Percentiles rank a stretch among this genome's conserved stretches.
These are phyloP conservation scores for Cutaneotrichosporon cutaneum DNA, from an alignment of 1,284 basidiomycete species.

Conservation along the genomic window DNA sequence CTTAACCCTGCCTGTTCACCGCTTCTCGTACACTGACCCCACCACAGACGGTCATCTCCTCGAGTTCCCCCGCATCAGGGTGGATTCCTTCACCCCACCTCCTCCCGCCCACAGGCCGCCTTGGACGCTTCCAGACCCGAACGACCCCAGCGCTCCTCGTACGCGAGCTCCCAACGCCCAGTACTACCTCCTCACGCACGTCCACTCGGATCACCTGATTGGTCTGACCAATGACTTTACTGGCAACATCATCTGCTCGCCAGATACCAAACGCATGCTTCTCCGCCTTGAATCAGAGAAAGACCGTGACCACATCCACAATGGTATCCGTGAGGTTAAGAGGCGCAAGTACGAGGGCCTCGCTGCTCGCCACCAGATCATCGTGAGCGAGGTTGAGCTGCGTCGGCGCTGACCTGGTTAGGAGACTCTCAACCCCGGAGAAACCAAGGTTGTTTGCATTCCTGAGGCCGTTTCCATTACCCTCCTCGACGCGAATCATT, in stretches of 20 bases:
- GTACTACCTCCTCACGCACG: constrained; percentile 74
- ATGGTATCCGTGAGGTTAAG: constrained; percentile 60
- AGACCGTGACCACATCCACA: constrained; percentile 60
- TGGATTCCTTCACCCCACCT: constrained; percentile 68
- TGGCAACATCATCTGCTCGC: constrained; percentile 66
- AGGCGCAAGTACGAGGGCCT: constrained; percentile 55
- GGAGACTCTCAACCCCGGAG: constrained; percentile 37
- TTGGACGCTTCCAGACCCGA: constrained; percentile 24
- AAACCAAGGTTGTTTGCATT: constrained; percentile 64
- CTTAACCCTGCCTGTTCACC: not conserved
- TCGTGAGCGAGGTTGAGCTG: constrained; percentile 40
- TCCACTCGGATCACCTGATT: constrained; percentile 71
- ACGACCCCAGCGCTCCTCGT: constrained; percentile 11
- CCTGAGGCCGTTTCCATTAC: constrained; percentile 62
- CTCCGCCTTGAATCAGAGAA: constrained; percentile 67
- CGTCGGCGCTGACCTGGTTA: constrained; percentile 1
- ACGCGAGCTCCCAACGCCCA: constrained; percentile 56
- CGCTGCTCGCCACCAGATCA: constrained; percentile 18
- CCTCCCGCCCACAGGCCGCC: constrained; percentile 16
- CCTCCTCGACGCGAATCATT: constrained; percentile 87
- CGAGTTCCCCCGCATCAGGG: constrained; percentile 66
- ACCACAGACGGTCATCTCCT: constrained; percentile 49
- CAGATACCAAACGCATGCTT: constrained; percentile 78
- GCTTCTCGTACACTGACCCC: not conserved
- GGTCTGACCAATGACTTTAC: constrained; percentile 41